Evolutionary conservation across 495 filamentous ascomycete genomes (phyloP).

Genomic region (Neurospora sp.): DNA sequence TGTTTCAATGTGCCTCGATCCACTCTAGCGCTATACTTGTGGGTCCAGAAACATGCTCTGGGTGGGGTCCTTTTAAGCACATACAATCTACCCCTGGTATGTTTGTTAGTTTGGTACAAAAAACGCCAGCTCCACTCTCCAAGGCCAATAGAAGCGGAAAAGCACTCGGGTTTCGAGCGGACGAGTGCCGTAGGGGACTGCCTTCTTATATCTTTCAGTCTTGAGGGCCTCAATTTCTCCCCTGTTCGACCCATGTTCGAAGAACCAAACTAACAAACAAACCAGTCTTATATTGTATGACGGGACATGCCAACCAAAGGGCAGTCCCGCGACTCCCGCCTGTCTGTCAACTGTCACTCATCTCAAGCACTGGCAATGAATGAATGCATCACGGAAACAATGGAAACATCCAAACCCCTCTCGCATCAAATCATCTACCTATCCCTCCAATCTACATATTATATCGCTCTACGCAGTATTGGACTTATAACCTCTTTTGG

Average conservation of each 20-base stretch:
- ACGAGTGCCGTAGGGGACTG: too few species aligned
- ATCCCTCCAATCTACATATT: background rate
- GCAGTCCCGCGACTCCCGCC: background rate
- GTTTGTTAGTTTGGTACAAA: too few species aligned
- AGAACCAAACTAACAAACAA: too few species aligned
- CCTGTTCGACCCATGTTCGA: too few species aligned
- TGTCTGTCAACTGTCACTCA: background rate
- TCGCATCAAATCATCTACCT: background rate
- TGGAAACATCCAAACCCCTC: background rate
- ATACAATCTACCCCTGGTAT: too few species aligned
- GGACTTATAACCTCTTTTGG: background rate
- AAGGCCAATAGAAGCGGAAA: too few species aligned
- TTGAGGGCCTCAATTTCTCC: too few species aligned
- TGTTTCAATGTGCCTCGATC: background rate
- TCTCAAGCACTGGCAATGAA: background rate
- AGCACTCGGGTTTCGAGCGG: too few species aligned
- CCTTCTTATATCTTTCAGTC: too few species aligned
- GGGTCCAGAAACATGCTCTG: background rate
- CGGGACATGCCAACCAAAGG: background rate
- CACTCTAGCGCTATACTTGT: background rate
- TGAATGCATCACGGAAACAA: background rate
- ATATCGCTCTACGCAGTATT: background rate
- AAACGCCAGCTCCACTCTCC: too few species aligned
- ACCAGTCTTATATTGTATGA: too few species aligned
- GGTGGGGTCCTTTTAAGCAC: background rate